Evolutionary conservation across 331 rosid genomes (phyloP).

Genomic region (Quercus phellos): DNA sequence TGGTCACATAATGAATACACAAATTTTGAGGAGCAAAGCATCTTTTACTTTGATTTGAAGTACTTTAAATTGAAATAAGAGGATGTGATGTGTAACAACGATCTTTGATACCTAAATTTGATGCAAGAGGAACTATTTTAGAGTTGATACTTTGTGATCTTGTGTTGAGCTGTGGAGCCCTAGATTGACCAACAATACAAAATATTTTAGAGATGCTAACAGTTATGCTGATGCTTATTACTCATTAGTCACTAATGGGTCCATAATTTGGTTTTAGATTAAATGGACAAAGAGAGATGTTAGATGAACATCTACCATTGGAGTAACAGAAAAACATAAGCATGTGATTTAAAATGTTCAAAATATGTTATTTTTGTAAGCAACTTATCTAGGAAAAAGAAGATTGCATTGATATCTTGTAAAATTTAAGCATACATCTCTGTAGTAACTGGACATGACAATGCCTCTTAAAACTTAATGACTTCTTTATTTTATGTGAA

Average conservation of each 20-base stretch:
- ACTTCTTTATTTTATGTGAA: background rate
- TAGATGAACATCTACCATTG: background rate
- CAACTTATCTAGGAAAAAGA: background rate
- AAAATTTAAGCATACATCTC: background rate
- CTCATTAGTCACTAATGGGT: background rate
- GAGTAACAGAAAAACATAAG: background rate
- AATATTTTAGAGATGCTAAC: slow-evolving; percentile 8
- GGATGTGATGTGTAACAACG: background rate
- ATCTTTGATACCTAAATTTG: too few species aligned
- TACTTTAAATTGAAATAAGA: background rate
- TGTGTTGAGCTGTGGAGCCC: background rate
- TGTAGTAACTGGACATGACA: slow-evolving; percentile 6
- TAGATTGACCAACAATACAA: background rate
- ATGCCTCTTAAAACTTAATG: slow-evolving; percentile 7
- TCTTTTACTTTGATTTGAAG: background rate
- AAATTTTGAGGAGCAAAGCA: background rate
- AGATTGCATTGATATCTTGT: background rate
- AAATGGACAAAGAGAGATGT: background rate
- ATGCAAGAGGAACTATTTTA: slow-evolving; percentile 1
- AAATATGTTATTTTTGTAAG: background rate
- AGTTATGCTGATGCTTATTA: background rate
- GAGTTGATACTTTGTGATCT: background rate
- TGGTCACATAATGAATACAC: background rate
- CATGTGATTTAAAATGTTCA: background rate
- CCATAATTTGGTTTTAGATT: background rate